Conservation (phyloP, 352 stramenopile genomes). For the Aphanomyces euteiches region DNA sequence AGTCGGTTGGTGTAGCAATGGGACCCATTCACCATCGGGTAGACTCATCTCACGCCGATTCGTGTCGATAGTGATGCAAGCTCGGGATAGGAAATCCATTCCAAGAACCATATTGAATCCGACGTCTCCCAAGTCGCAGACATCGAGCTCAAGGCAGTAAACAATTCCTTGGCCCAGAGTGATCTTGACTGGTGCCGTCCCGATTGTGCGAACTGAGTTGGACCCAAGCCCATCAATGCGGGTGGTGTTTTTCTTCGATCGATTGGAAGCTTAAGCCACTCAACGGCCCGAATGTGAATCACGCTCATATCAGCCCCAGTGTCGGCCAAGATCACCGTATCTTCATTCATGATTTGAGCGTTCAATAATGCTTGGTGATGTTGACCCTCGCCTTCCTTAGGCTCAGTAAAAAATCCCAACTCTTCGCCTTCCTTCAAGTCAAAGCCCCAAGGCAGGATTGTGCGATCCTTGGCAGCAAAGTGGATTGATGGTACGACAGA, state of each 20-base stretch:
- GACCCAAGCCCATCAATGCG: background rate
- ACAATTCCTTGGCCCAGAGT: background rate
- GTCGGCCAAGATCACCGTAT: background rate
- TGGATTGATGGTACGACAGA: background rate
- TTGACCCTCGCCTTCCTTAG: background rate
- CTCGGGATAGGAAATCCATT: background rate
- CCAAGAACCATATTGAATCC: conserved; percentile 1
- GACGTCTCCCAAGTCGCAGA: background rate
- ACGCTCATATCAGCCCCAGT: background rate
- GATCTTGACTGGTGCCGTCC: background rate
- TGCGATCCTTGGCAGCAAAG: background rate
- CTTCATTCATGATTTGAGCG: background rate
- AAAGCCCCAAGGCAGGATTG: background rate
- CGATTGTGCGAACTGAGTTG: background rate
- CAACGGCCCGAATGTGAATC: background rate
- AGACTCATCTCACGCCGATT: too few relatives aligned
- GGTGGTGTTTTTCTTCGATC: background rate
- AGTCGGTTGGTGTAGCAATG: too few relatives aligned
- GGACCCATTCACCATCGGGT: too few relatives aligned
- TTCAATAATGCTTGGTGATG: background rate
- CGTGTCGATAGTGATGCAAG: conserved; percentile 2
- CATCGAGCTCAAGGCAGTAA: background rate
- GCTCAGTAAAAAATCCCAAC: background rate
- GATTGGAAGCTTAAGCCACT: background rate
- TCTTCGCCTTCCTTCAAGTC: background rate